Percentiles rank a stretch among this genome's conserved stretches.
phyloP scores from a whole-genome alignment of 2,329 filamentous ascomycete genomes.

The Fusarium concolor region DNA sequence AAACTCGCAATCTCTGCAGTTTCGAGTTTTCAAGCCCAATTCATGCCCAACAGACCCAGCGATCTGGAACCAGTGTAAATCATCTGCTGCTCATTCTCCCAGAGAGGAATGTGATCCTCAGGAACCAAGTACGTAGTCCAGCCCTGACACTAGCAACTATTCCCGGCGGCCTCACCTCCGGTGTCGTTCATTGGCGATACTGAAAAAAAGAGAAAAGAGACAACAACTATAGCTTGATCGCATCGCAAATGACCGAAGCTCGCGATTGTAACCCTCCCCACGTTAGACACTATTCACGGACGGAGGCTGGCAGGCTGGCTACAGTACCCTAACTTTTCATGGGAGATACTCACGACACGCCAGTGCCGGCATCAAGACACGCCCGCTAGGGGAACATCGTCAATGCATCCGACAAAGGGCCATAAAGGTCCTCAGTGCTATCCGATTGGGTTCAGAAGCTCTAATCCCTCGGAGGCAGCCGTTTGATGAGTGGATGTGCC shows the following conservation, averaged over 20 bases:
- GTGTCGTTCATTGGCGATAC: not conserved
- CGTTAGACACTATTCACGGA: not conserved
- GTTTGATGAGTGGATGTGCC: constrained; percentile 29
- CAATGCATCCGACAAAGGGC: constrained; percentile 25
- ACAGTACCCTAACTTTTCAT: no score
- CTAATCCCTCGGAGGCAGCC: constrained; percentile 6
- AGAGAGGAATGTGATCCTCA: constrained; percentile 35
- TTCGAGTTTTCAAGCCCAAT: constrained; percentile 4
- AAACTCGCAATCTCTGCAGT: not conserved
- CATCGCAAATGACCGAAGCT: constrained; percentile 15
- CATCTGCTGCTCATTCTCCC: constrained; percentile 20
- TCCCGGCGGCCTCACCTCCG: not conserved
- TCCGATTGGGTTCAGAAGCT: constrained; percentile 20
- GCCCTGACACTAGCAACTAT: not conserved
- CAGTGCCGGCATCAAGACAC: constrained; percentile 1
- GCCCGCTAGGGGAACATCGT: constrained; percentile 32
- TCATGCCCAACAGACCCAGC: constrained; percentile 35
- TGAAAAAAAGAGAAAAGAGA: constrained; percentile 16
- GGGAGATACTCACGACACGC: no score
- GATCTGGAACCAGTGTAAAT: constrained; percentile 30
- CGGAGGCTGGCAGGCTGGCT: no score
- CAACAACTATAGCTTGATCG: constrained; percentile 12
- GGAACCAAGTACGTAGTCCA: not conserved
- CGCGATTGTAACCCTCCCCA: constrained; percentile 2
- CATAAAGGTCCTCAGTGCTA: constrained; percentile 12